A percentile compares a stretch with the other conserved stretches of the same genome.
Conservation (phyloP, 2,329 filamentous ascomycete species). For the Davidsoniella virescens region DNA sequence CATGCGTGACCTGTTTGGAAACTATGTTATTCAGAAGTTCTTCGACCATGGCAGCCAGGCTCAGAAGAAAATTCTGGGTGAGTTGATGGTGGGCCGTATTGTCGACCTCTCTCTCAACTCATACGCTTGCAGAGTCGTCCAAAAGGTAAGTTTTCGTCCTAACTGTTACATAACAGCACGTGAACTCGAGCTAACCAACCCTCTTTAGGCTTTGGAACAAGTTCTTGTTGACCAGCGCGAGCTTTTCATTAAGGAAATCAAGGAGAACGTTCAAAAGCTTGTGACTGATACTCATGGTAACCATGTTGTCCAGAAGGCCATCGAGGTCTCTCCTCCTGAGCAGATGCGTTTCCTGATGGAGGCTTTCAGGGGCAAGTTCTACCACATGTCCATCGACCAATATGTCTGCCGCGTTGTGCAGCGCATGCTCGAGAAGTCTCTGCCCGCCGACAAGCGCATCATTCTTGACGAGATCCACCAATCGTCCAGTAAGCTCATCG, state of each 20-base stretch:
- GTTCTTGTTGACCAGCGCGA: constrained; percentile 85
- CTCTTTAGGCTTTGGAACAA: constrained; percentile 60
- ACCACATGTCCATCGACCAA: constrained; percentile 56
- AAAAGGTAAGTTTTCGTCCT: constrained; percentile 49
- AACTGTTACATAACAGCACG: background rate
- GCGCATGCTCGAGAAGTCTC: constrained; percentile 71
- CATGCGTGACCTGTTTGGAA: constrained; percentile 94
- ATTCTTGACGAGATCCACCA: constrained; percentile 68
- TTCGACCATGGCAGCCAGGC: constrained; percentile 90
- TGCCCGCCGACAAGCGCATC: constrained; percentile 49
- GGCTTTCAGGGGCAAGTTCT: constrained; percentile 60
- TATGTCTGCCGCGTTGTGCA: constrained; percentile 92
- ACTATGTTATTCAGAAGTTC: constrained; percentile 96
- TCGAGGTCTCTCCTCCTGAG: constrained; percentile 60
- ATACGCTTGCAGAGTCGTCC: constrained; percentile 90
- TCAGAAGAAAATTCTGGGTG: constrained; percentile 76
- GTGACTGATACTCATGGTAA: constrained; percentile 86
- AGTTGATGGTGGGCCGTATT: constrained; percentile 76
- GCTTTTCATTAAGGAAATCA: constrained; percentile 66
- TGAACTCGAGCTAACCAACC: too few species aligned
- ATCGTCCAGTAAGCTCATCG: constrained; percentile 55
- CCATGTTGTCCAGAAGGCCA: constrained; percentile 89
- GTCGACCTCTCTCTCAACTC: constrained; percentile 66
- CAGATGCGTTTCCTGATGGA: constrained; percentile 77
- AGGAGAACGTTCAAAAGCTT: constrained; percentile 57